Evolutionary conservation across 768 basidiomycete genomes (phyloP).

Genomic region (Xerocomellus amylosporus): DNA sequence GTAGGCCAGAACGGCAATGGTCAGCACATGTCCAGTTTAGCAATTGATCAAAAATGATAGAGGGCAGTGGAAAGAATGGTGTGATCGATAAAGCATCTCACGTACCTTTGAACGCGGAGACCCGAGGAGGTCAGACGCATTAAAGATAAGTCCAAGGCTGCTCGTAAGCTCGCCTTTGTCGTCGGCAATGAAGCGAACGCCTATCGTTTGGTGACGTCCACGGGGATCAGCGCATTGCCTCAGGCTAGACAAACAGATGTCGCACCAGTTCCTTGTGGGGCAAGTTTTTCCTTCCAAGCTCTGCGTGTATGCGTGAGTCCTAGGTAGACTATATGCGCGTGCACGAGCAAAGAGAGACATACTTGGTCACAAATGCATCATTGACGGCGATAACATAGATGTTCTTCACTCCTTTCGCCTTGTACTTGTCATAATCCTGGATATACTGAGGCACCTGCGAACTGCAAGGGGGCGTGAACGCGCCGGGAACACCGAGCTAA

Average conservation of each 20-base stretch:
- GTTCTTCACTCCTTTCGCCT: constrained; percentile 68
- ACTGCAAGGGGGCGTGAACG: constrained; percentile 73
- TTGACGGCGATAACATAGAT: constrained; percentile 77
- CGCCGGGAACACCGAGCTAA: constrained; percentile 73
- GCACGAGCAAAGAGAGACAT: neutral
- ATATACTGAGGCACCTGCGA: constrained; percentile 65
- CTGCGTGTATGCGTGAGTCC: constrained; percentile 31
- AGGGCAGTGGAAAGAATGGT: neutral
- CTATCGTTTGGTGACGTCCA: constrained; percentile 27
- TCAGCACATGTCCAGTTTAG: neutral
- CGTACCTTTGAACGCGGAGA: constrained; percentile 63
- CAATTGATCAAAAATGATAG: neutral
- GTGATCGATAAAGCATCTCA: too few relatives aligned
- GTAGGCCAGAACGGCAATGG: neutral
- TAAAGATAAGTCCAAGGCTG: constrained; percentile 57
- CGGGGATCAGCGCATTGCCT: neutral
- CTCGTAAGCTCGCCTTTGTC: constrained; percentile 60
- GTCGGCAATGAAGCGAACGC: constrained; percentile 62
- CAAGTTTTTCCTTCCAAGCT: constrained; percentile 66
- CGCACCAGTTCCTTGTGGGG: constrained; percentile 55
- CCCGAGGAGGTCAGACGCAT: constrained; percentile 61
- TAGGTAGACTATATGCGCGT: constrained; percentile 1
- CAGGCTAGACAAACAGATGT: neutral
- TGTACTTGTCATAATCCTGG: constrained; percentile 63
- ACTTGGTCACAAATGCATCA: constrained; percentile 66